Conservation (phyloP, 1,284 basidiomycete species). For the Uromyces viciae-fabae region DNA sequence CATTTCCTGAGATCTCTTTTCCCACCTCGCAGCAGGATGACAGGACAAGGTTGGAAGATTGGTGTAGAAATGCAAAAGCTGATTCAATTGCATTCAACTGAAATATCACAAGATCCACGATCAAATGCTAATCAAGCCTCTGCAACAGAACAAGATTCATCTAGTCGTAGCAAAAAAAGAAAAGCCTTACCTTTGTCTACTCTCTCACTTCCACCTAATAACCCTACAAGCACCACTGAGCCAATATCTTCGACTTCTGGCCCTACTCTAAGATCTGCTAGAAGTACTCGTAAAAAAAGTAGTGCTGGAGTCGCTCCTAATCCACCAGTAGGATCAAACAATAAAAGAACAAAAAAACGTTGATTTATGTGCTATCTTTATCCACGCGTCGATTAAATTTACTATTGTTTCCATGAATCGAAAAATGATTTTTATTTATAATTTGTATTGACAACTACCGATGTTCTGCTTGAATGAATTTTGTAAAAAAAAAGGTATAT, state of each 20-base stretch:
- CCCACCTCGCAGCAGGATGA: conserved; percentile 29
- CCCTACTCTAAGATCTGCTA: conserved; percentile 36
- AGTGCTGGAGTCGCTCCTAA: not conserved
- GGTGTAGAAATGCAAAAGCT: conserved; percentile 11
- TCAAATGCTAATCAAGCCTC: not conserved
- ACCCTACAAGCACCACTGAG: too few relatives aligned
- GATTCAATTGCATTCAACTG: not conserved
- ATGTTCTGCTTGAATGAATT: too few relatives aligned
- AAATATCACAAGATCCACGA: not conserved
- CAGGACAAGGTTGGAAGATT: conserved; percentile 6
- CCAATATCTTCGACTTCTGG: conserved; percentile 19
- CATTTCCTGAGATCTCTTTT: conserved; percentile 44
- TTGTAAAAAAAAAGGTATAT: too few relatives aligned
- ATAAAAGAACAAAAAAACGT: conserved; percentile 26
- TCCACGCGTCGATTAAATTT: too few relatives aligned
- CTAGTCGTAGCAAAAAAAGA: conserved; percentile 28
- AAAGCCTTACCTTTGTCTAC: conserved; percentile 9
- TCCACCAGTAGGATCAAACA: not conserved
- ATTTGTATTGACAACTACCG: too few relatives aligned
- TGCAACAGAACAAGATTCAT: not conserved
- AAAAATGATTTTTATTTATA: too few relatives aligned
- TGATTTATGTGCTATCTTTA: too few relatives aligned
- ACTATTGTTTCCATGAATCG: too few relatives aligned
- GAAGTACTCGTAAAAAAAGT: conserved; percentile 35
- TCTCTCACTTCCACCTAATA: not conserved